Base-by-base conservation (phyloP, 371 early-diverging fungal species). In the Mortierella polycephala region DNA sequence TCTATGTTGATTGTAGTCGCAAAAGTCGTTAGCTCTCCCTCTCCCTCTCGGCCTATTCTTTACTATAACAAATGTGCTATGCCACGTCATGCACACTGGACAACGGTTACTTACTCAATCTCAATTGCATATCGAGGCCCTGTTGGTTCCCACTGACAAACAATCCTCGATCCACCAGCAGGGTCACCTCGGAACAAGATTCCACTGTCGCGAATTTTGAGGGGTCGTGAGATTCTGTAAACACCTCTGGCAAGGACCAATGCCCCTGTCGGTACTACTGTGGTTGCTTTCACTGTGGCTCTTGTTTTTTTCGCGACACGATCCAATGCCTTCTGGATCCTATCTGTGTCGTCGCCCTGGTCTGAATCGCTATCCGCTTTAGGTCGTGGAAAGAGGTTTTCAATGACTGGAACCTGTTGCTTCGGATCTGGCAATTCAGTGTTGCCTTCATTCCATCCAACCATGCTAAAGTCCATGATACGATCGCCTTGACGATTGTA, bases 381-480 rank as follows among this genome's bases (percentile, higher is more conserved):
- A 1, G 55, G 46, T 23, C 67, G 57, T 12, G 84, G 83, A 12
- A 56, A 64, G 12, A 85, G 59, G 0, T 49, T 46, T 21, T 75
- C 66, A 0, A 73, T 45, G 0, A 79, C 71, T 11, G 75, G 77
- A 3, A 83, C 50, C 21, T 72, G 58, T 6, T 57, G 44, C 0
- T 60, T 42, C 21, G 73, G 16, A 23, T 69, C 62, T 0, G 83
- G 82, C 0, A 85, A 20, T 5, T 70, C 70, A 4, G 79, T 80
- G 64, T 81, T 73, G 5, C 87, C 87, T 61, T 84, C 84, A 58
- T 83, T 82, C 76, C 83, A 86, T 0, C 85, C 85, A 7, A 80
- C 87, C 64, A 80, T 79, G 16, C 84, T 85, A 60, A 86, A 86
- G 54, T 86, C 85, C 57, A 84, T 64, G 7, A 86, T 65, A 30